These are phyloP conservation scores for Claviceps fusiformis DNA, from an alignment of 2,329 filamentous ascomycete species.

Conservation along the genomic window DNA sequence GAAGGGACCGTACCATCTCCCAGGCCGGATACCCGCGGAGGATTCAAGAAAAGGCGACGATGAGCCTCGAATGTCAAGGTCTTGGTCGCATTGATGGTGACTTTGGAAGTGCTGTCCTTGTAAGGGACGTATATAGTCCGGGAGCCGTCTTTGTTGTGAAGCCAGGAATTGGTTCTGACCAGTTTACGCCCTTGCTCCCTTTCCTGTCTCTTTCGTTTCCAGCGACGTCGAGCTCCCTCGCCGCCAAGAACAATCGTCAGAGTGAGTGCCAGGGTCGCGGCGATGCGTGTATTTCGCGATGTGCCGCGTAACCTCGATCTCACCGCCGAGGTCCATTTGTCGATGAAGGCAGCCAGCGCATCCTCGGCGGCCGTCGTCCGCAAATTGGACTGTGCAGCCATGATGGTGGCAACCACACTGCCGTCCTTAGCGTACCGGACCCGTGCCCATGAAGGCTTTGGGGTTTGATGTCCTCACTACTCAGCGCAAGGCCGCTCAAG, in stretches of 20 bases:
- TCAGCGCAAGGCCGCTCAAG: not conserved
- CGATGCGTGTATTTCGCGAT: slow-evolving; percentile 56
- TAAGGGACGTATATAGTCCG: slow-evolving; percentile 92
- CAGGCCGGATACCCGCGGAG: slow-evolving; percentile 68
- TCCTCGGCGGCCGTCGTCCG: slow-evolving; percentile 51
- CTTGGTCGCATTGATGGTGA: slow-evolving; percentile 82
- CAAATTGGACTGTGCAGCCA: slow-evolving; percentile 84
- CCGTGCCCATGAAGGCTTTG: not conserved
- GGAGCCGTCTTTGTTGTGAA: slow-evolving; percentile 88
- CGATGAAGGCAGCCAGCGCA: slow-evolving; percentile 49
- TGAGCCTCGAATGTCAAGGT: slow-evolving; percentile 93
- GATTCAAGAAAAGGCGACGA: slow-evolving; percentile 80
- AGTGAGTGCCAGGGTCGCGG: slow-evolving; percentile 63
- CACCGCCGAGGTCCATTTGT: slow-evolving; percentile 42
- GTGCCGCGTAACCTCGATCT: slow-evolving; percentile 45
- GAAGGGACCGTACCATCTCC: slow-evolving; percentile 67
- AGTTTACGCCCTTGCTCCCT: slow-evolving; percentile 71
- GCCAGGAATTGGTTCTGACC: slow-evolving; percentile 79
- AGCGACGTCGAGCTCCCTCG: slow-evolving; percentile 69
- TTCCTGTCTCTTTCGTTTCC: slow-evolving; percentile 60
- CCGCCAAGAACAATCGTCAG: slow-evolving; percentile 66
- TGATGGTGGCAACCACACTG: slow-evolving; percentile 22
- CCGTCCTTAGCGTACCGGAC: not conserved
- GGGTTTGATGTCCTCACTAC: not conserved
- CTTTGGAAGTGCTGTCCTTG: slow-evolving; percentile 74